phyloP scores from a whole-genome alignment of 2,329 filamentous ascomycete genomes.

The Exophiala dermatitidis region DNA sequence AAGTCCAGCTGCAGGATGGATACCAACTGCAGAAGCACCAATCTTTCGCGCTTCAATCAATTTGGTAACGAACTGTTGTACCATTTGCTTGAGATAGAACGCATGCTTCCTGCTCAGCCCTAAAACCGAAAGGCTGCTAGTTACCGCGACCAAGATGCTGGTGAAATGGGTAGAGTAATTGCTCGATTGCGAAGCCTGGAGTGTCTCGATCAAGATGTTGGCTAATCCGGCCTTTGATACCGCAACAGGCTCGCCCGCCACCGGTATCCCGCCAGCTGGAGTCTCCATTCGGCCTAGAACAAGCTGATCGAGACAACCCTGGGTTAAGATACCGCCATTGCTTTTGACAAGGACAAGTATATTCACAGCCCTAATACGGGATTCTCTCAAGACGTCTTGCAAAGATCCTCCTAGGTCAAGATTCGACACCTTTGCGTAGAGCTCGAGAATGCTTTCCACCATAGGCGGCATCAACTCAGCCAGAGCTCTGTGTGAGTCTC shows the following conservation, averaged over 20 bases:
- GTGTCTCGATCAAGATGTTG: constrained; percentile 22
- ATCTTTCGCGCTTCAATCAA: constrained; percentile 85
- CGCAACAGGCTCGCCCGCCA: constrained; percentile 15
- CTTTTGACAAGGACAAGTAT: constrained; percentile 16
- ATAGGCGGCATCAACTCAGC: constrained; percentile 19
- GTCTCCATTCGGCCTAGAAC: neutral
- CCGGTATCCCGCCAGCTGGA: neutral
- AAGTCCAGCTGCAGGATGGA: constrained; percentile 85
- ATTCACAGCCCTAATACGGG: constrained; percentile 18
- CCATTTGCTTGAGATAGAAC: constrained; percentile 76
- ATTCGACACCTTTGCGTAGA: constrained; percentile 19
- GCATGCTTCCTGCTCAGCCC: constrained; percentile 84
- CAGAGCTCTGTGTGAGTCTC: constrained; percentile 11
- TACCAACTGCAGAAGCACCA: constrained; percentile 89
- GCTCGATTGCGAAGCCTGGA: constrained; percentile 20
- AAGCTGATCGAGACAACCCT: constrained; percentile 12
- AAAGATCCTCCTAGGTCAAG: constrained; percentile 19
- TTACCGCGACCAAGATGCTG: constrained; percentile 56
- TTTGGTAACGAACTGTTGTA: constrained; percentile 73
- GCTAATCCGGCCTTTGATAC: constrained; percentile 20
- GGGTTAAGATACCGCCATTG: constrained; percentile 11
- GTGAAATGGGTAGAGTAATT: constrained; percentile 15
- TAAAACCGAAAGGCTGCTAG: constrained; percentile 71
- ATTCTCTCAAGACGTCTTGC: constrained; percentile 19
- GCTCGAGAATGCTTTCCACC: constrained; percentile 19